phyloP scores from a whole-genome alignment of 148 eudicot genomes.

The Linanthus parryae region DNA sequence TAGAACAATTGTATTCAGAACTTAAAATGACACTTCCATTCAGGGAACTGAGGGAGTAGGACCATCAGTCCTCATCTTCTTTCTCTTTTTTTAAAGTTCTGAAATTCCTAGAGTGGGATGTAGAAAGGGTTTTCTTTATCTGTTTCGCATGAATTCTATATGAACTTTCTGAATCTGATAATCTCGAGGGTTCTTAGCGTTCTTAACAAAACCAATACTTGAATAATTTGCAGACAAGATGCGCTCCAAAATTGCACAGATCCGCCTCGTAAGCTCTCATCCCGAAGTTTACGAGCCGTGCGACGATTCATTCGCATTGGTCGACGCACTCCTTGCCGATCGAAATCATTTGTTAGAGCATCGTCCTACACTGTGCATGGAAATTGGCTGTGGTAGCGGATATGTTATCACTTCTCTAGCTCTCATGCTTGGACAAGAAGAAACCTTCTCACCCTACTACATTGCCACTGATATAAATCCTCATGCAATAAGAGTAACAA shows the following conservation, averaged over 20 bases:
- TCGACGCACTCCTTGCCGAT: conserved; percentile 83
- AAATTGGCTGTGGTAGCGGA: conserved; percentile 96
- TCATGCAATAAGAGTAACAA: conserved; percentile 51
- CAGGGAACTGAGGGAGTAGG: too few species aligned
- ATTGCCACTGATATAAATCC: conserved; percentile 90
- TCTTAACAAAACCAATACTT: too few species aligned
- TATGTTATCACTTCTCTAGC: conserved; percentile 87
- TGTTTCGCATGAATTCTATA: too few species aligned
- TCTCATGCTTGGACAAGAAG: conserved; percentile 59
- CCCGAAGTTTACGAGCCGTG: conserved; percentile 95
- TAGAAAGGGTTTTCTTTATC: too few species aligned
- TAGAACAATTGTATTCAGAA: too few species aligned
- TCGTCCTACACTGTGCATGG: conserved; percentile 66
- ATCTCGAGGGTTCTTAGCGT: too few species aligned
- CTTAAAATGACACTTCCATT: too few species aligned
- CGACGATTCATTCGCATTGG: conserved; percentile 87
- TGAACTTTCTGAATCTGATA: too few species aligned
- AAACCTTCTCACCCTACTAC: conserved; percentile 30
- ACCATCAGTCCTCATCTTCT: too few species aligned
- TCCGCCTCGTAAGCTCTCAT: conserved; percentile 72
- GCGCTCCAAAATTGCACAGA: conserved; percentile 57
- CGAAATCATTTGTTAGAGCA: conserved; percentile 55
- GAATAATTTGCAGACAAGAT: conserved; percentile 26
- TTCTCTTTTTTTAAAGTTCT: too few species aligned
- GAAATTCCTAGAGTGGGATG: too few species aligned